Conservation (phyloP, 495 filamentous ascomycete species). For the Aspergillus egyptiacus region DNA sequence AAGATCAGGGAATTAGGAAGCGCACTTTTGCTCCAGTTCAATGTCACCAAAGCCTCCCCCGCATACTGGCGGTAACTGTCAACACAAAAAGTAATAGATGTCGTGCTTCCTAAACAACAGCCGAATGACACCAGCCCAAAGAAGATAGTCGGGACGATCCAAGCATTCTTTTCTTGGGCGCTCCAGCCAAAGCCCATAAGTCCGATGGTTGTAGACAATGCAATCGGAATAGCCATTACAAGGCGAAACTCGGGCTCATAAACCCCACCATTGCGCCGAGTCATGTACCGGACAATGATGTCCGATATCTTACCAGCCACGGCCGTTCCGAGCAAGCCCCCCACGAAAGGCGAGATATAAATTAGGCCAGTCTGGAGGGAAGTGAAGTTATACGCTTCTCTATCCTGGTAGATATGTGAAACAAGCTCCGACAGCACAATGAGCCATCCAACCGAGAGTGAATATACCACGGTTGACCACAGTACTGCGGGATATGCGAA, state of each 20-base stretch:
- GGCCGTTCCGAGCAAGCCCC: conserved; percentile 81
- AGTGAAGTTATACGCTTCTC: conserved; percentile 66
- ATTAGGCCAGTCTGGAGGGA: conserved; percentile 76
- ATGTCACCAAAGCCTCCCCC: conserved; percentile 86
- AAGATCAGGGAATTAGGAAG: conserved; percentile 4
- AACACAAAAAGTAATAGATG: conserved; percentile 88
- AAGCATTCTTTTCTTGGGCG: conserved; percentile 62
- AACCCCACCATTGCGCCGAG: conserved; percentile 77
- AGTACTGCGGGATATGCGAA: conserved; percentile 85
- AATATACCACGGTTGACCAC: conserved; percentile 84
- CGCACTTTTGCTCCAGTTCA: conserved; percentile 88
- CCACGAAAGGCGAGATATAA: conserved; percentile 85
- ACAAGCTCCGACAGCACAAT: conserved; percentile 91
- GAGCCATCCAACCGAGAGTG: conserved; percentile 89
- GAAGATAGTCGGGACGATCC: conserved; percentile 91
- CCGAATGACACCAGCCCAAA: conserved; percentile 92
- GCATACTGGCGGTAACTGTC: conserved; percentile 93
- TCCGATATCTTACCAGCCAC: conserved; percentile 89
- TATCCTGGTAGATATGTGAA: conserved; percentile 64
- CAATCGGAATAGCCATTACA: conserved; percentile 82
- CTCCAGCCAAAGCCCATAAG: conserved; percentile 95
- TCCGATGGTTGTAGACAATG: conserved; percentile 72
- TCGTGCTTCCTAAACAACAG: conserved; percentile 87
- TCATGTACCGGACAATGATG: conserved; percentile 71
- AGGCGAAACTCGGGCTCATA: conserved; percentile 96